A percentile compares a stretch with the other conserved stretches of the same genome.
Evolutionary conservation across 1,284 basidiomycete species (phyloP).

Genomic region (Trichosporon sp.): DNA sequence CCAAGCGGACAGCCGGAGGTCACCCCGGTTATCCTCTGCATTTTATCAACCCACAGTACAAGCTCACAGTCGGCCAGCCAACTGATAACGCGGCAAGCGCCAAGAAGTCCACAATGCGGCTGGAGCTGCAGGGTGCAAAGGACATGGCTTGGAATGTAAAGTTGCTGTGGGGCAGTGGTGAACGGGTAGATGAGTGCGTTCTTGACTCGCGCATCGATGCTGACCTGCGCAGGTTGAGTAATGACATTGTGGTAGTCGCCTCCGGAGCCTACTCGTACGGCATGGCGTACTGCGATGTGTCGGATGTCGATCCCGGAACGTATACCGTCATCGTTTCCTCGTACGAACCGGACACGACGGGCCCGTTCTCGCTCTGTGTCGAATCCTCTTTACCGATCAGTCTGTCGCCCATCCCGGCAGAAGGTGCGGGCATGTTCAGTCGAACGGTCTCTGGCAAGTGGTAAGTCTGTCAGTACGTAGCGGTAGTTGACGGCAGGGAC

Average conservation of each 20-base stretch:
- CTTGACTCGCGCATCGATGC: conserved; percentile 27
- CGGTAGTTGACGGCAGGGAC: conserved; percentile 49
- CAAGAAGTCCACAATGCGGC: conserved; percentile 51
- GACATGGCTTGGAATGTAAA: conserved; percentile 70
- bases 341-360: conserved; percentile 66
- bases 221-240: conserved; percentile 42
- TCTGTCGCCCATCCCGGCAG: conserved; percentile 53
- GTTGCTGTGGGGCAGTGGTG: conserved; percentile 67
- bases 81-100: neutral
- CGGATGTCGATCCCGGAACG: conserved; percentile 59
- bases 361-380: conserved; percentile 60
- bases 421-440: conserved; percentile 85
- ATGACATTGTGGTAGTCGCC: conserved; percentile 10
- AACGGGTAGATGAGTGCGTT: conserved; percentile 66
- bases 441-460: conserved; percentile 63
- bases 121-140: conserved; percentile 58
- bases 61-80: conserved; percentile 54
- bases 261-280: conserved; percentile 81
- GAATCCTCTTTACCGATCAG: conserved; percentile 56
- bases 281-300: conserved; percentile 56
- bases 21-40: conserved; percentile 72
- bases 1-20: conserved; percentile 71
- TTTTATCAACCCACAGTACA: conserved; percentile 86
- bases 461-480: conserved; percentile 49
- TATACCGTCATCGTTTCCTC: conserved; percentile 78